Evolutionary conservation across 2,329 filamentous ascomycete genomes (phyloP).

Genomic region (Scytalidium lignicola): DNA sequence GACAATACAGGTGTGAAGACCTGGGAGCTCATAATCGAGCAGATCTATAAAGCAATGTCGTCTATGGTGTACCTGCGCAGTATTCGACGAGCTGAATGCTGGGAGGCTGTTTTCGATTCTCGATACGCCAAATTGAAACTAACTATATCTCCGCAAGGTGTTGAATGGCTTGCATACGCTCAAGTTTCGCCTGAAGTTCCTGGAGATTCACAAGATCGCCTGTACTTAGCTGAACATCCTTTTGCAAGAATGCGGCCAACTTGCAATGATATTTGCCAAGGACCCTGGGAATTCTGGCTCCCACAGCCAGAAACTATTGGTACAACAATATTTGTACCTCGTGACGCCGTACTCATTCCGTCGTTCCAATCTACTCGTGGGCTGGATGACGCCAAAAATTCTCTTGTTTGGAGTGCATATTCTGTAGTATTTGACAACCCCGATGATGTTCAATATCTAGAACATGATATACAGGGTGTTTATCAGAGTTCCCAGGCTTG

Average conservation of each 20-base stretch:
- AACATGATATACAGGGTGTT: slow-evolving; percentile 38
- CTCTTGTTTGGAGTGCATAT: slow-evolving; percentile 35
- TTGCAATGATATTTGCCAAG: slow-evolving; percentile 28
- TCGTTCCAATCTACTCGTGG: slow-evolving; percentile 18
- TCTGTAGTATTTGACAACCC: slow-evolving; percentile 28
- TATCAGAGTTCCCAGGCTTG: slow-evolving; percentile 50
- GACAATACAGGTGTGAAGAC: slow-evolving; percentile 16
- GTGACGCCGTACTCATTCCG: slow-evolving; percentile 21
- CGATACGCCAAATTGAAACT: slow-evolving; percentile 34
- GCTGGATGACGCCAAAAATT: slow-evolving; percentile 4
- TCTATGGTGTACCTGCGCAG: slow-evolving; percentile 29
- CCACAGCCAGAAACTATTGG: slow-evolving; percentile 31
- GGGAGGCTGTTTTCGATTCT: slow-evolving; percentile 39
- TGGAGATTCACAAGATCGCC: slow-evolving; percentile 34
- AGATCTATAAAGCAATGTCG: slow-evolving; percentile 26
- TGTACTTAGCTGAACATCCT: slow-evolving; percentile 34
- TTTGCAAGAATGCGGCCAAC: slow-evolving; percentile 41
- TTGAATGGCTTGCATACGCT: slow-evolving; percentile 44
- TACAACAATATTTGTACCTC: slow-evolving; percentile 29
- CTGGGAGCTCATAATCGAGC: slow-evolving; percentile 29
- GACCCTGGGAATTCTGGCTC: slow-evolving; percentile 39
- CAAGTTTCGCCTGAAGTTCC: slow-evolving; percentile 33
- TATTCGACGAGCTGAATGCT: slow-evolving; percentile 30
- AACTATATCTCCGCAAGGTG: slow-evolving; percentile 23
- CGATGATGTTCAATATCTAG: slow-evolving; percentile 24